Base-by-base conservation (phyloP, 2,329 filamentous ascomycete species). In the Xylariales sp. region DNA sequence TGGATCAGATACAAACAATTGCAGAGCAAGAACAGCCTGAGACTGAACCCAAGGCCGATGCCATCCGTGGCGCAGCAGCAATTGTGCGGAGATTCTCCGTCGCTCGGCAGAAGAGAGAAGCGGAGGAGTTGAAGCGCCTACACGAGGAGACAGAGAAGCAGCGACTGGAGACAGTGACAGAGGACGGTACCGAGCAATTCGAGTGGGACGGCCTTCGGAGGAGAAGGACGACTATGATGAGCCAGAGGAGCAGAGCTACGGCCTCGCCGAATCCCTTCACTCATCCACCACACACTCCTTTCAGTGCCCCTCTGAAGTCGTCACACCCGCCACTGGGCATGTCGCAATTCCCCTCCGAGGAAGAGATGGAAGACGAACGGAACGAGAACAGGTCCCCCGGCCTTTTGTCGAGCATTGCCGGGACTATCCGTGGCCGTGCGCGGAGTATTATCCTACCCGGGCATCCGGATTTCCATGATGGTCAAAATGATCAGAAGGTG, bases 21-120 rank as follows among this genome's bases (percentile, higher is more conserved):
- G 91, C 88, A 34, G 88, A 96, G 55, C 88, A 95, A 57, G 88
- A 95, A 60, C 89, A 97, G 60, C 86, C 90, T n/a, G 93, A 98
- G 63, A 85, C 86, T 11, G 93, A 98, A 55, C 93, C 93, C 40
- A 94, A 95, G 59, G 93, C 93, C 11, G 93, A 98, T 62, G 89
- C 93, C 8, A 94, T 98, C 56, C 87, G 93, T 51, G 93, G 91
- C 46, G 73, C 91, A 12, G 90, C 88, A 5, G 88, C 89, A 34
- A 88, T 98, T 45, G 76, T 98, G 40, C 81, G 93, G 47, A 80
- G 86, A 11, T 73, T 98, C 37, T 96, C 89, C 1, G 73, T 73
- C 9, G 75, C 83, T 1, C 77, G 93, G 46, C 78, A 84, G 46
- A 85, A 84, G 58, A 85, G 85, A 70, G 88, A 97, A 60, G 72